phyloP scores from a whole-genome alignment of 305 asterid species.

The Rubia balearica region DNA sequence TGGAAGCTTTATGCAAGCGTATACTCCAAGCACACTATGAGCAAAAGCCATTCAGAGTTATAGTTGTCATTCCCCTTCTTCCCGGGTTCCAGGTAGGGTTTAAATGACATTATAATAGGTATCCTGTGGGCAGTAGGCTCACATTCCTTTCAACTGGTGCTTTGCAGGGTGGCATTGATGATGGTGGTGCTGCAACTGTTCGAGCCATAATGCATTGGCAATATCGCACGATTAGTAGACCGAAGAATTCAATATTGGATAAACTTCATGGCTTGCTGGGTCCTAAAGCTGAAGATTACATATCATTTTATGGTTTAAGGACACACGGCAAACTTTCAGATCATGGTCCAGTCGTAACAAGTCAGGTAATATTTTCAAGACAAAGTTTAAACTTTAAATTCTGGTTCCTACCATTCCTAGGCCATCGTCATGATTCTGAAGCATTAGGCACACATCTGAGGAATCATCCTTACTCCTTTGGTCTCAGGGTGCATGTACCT shows the following conservation, averaged over 20 bases:
- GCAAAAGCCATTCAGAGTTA: constrained; percentile 63
- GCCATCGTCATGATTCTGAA: neutral
- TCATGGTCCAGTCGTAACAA: constrained; percentile 64
- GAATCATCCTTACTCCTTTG: neutral
- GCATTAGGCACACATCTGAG: neutral
- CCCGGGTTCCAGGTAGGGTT: constrained; percentile 84
- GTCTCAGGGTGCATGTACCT: neutral
- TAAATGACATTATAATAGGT: neutral
- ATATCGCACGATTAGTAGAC: constrained; percentile 79
- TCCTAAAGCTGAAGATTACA: constrained; percentile 50
- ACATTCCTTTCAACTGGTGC: constrained; percentile 9
- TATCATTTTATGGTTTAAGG: constrained; percentile 88
- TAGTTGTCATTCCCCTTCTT: constrained; percentile 83
- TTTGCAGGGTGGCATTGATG: constrained; percentile 91
- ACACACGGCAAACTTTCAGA: constrained; percentile 63
- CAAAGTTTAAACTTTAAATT: neutral
- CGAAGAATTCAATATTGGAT: constrained; percentile 68
- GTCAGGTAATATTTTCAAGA: constrained; percentile 51
- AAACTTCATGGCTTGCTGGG: constrained; percentile 70
- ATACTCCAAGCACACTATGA: constrained; percentile 67
- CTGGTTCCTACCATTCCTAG: neutral
- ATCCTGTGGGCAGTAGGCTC: constrained; percentile 7
- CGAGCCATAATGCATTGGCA: constrained; percentile 99
- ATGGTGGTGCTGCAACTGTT: constrained; percentile 91
- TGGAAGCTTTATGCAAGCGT: constrained; percentile 81